These are phyloP conservation scores for Forsythia suspensa DNA, from an alignment of 257 asterid species.

Conservation along the genomic window DNA sequence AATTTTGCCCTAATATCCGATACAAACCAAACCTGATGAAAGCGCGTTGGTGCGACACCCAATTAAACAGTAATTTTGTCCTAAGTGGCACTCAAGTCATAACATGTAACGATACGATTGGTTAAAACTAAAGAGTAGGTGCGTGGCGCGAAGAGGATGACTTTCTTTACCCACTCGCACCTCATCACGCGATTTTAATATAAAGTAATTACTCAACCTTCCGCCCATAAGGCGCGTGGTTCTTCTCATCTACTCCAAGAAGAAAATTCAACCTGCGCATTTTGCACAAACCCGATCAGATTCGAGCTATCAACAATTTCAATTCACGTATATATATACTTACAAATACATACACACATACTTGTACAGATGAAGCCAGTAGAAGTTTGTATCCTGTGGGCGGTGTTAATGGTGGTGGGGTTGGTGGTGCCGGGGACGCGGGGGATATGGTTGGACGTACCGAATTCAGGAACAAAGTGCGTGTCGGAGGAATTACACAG, in stretches of 20 bases:
- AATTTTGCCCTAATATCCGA: not conserved
- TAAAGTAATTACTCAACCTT: not conserved
- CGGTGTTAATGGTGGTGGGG: slow-evolving; percentile 28
- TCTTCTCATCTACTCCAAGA: not conserved
- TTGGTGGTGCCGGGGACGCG: slow-evolving; percentile 46
- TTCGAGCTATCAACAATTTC: not conserved
- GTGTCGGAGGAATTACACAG: slow-evolving; percentile 68
- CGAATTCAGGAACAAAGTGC: slow-evolving; percentile 73
- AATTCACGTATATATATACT: not conserved
- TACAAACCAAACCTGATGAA: not conserved
- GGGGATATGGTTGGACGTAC: slow-evolving; percentile 75
- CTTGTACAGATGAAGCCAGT: slow-evolving; percentile 25
- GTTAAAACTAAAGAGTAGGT: slow-evolving; percentile 8
- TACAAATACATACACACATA: not conserved
- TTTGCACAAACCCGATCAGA: slow-evolving; percentile 14
- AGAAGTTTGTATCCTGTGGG: slow-evolving; percentile 29
- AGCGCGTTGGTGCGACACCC: not conserved
- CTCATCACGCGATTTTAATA: slow-evolving; percentile 20
- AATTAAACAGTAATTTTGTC: not conserved
- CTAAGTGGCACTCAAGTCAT: slow-evolving; percentile 3
- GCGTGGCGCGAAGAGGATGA: slow-evolving; percentile 45
- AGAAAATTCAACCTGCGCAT: not conserved
- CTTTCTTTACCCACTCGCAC: slow-evolving; percentile 26
- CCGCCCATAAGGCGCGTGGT: slow-evolving; percentile 20
- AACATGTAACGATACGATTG: slow-evolving; percentile 19